These are phyloP conservation scores for Podospora pseudocomata DNA, from an alignment of 495 filamentous ascomycete species.

Conservation along the genomic window DNA sequence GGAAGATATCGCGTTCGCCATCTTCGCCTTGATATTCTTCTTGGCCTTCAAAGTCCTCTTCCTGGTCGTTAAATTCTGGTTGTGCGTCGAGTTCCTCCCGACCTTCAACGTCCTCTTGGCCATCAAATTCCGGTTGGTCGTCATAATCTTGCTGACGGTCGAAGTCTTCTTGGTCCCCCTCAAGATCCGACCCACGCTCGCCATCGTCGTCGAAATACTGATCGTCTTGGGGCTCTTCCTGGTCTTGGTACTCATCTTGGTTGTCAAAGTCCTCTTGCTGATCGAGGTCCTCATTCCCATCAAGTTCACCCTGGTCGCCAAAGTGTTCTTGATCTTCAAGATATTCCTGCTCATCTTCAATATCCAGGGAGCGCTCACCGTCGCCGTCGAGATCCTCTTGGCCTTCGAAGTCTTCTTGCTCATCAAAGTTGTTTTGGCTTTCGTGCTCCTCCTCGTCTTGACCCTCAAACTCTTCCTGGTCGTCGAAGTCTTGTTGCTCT, in stretches of 20 bases:
- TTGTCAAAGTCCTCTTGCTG: background rate
- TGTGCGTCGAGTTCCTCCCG: background rate
- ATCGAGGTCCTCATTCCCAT: background rate
- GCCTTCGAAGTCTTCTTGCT: background rate
- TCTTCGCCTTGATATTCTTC: background rate
- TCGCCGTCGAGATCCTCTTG: background rate
- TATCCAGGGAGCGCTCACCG: background rate
- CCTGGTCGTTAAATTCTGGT: background rate
- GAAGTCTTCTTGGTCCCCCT: background rate
- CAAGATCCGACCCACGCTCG: background rate
- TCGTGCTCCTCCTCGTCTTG: background rate
- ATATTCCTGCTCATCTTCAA: background rate
- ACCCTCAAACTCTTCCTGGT: background rate
- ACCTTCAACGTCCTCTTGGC: background rate
- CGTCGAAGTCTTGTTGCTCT: background rate
- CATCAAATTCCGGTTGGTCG: background rate
- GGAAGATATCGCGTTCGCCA: background rate
- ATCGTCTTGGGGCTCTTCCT: background rate
- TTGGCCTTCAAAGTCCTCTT: background rate
- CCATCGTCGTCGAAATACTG: background rate
- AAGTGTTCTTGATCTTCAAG: background rate
- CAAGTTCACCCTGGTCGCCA: background rate
- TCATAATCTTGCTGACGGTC: background rate
- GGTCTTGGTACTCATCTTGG: background rate
- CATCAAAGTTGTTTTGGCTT: background rate